These are phyloP conservation scores for Botrytis aclada DNA, from an alignment of 2,329 filamentous ascomycete species.

Conservation along the genomic window DNA sequence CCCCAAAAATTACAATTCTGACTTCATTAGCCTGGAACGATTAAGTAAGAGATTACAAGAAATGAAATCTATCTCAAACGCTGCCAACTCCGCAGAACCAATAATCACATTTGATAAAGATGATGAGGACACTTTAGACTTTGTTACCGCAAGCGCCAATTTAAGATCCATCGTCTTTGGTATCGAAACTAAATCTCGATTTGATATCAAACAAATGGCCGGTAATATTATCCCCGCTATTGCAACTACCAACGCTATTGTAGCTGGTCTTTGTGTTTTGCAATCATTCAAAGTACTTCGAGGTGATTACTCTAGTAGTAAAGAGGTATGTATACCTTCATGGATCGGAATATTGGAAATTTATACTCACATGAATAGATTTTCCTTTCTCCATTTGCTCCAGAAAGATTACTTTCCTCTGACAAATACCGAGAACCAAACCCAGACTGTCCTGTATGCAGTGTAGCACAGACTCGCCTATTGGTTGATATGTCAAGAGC, in stretches of 20 bases:
- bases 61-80: constrained; percentile 50
- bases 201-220: constrained; percentile 98
- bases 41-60: constrained; percentile 71
- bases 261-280: constrained; percentile 86
- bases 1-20: not conserved
- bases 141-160: constrained; percentile 88
- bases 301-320: constrained; percentile 66
- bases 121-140: constrained; percentile 90
- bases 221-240: constrained; percentile 99
- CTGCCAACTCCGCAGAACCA: constrained; percentile 50
- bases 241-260: constrained; percentile 95
- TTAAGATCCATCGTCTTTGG: constrained; percentile 85
- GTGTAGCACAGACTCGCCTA: constrained; percentile 65
- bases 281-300: constrained; percentile 88
- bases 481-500: constrained; percentile 67
- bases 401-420: constrained; percentile 56
- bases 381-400: constrained; percentile 70
- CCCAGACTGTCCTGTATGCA: constrained; percentile 78
- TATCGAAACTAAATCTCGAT: constrained; percentile 84
- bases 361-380: constrained; percentile 46
- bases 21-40: constrained; percentile 57
- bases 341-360: constrained; percentile 7
- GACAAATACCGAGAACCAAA: constrained; percentile 64
- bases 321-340: constrained; percentile 55
- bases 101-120: constrained; percentile 93